Evolutionary conservation across 1,139 yeast genomes (phyloP), one percentile per base, ranked within the genome.

Genomic region (Hanseniaspora sp.): DNA sequence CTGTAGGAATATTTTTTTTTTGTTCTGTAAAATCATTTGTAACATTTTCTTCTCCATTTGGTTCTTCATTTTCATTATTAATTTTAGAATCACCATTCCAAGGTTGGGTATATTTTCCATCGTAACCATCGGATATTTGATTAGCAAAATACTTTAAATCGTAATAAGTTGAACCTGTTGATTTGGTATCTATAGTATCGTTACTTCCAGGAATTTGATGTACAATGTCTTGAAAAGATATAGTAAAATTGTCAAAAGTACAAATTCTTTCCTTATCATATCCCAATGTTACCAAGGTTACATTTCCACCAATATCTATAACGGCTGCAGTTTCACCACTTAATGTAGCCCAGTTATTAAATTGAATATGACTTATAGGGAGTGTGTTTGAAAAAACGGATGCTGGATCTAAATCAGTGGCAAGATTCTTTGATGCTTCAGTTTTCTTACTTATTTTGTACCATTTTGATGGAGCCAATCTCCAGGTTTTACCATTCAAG

Each of bases 321-420:
- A 65, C 67, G 12, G 70, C 69, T 11, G 66, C 58, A 62, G 65
- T 63, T 47, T 67, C 69, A 38, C 70, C 70, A 1, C 66, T 64
- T 23, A 65, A 57, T 48, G 67, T 62, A 42, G 64, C 62, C 67
- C 68, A 64, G 56, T 67, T 66, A 47, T 65, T 66, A 67, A 69
- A 67, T 49, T 66, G 63, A 7, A 66, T 62, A 23, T 46, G 46
- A 9, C 46, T 33, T 7, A 38, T 39, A n/a, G 30, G 35, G 23
- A 48, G 23, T 2, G 53, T 35, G 7, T 43, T 35, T 44, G 23
- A 55, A 9, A 42, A 41, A 13, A 35, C 23, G n/a, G 28, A 39
- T 13, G 17, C 7, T 2, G 51, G 41, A 31, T 42, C 52, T 29
- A 34, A 42, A 28, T 46, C 34, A 13, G 37, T 40, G 8, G 29